Evolutionary conservation across 164 flowering plant species (phyloP), one percentile per base, ranked within the genome.

Genomic region (Magnolia officinalis): DNA sequence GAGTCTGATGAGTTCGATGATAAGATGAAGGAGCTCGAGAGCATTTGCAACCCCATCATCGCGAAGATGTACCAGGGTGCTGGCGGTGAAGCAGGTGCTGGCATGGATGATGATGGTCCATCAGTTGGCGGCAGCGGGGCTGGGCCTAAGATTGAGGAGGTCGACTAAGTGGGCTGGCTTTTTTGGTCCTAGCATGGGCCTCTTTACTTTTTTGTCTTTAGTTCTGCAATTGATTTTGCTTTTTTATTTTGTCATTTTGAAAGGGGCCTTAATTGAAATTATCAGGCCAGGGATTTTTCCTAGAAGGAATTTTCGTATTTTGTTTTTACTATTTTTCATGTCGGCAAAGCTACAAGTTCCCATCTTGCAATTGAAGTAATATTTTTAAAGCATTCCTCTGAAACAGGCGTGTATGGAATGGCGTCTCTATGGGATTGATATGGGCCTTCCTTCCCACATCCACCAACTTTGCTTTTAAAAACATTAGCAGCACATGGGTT

Each of bases 1-100:
- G 90, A 86, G 52, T 82, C 84, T 1, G 87, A 88, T 14, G 88
- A 85, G 75, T 85, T 88, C 52, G 89, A 85, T 31, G 88, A 88
- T 72, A 63, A 61, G 67, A 70, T 55, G 59, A 20, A 70, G 73
- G 68, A 59, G 67, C n/a, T 61, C 16, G 67, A 76, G 68, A 61
- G 58, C 70, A 49, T 63, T 2, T 77, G 74, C 71, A 51, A 79
- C 69, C 80, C 81, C 24, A 79, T 79, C 74, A 79, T 74, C 20
- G 79, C 84, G 8, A 81, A 78, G 74, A 78, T 76, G 81, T 78
- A 81, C 63, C 80, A 81, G 72, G 83, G 80, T 14, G 87, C 79
- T 29, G 87, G 82, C 71, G 83, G 45, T 37, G 45, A 37, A 37
- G 45, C 76, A 29, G 85, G 72, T 63, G 83, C 77, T 51, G 80